Evolutionary conservation across 169 alveolate species (phyloP).

Genomic region (Cryptosporidium muris): DNA sequence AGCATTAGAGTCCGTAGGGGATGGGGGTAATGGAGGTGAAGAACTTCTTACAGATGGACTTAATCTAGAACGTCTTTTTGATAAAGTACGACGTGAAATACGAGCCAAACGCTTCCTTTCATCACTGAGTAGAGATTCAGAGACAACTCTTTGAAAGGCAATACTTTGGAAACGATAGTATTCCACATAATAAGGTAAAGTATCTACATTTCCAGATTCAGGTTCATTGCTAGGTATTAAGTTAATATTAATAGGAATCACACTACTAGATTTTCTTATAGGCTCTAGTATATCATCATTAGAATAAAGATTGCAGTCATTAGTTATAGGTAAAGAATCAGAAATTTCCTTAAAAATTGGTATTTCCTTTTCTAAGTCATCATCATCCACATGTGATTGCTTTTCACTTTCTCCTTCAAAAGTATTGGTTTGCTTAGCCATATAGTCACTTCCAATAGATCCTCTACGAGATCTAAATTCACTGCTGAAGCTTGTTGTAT

Average conservation of each 20-base stretch:
- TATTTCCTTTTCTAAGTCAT: slow-evolving; percentile 35
- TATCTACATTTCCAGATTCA: slow-evolving; percentile 10
- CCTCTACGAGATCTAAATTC: slow-evolving; percentile 72
- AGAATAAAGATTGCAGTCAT: background rate
- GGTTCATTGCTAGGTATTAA: slow-evolving; percentile 3
- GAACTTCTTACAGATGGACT: slow-evolving; percentile 70
- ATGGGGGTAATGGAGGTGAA: slow-evolving; percentile 52
- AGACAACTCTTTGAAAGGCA: slow-evolving; percentile 71
- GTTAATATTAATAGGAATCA: slow-evolving; percentile 20
- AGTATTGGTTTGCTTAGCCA: slow-evolving; percentile 4
- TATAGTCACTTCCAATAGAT: slow-evolving; percentile 57
- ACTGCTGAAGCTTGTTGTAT: slow-evolving; percentile 69
- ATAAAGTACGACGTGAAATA: slow-evolving; percentile 57
- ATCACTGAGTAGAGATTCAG: slow-evolving; percentile 57
- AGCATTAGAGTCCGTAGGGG: slow-evolving; percentile 56
- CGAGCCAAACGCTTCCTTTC: slow-evolving; percentile 71
- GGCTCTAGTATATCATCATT: too few relatives aligned
- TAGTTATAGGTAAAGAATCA: slow-evolving; percentile 22
- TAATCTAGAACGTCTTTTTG: slow-evolving; percentile 52
- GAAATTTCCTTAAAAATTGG: slow-evolving; percentile 27
- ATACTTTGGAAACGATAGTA: slow-evolving; percentile 70
- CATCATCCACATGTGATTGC: slow-evolving; percentile 15
- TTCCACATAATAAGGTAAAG: slow-evolving; percentile 57
- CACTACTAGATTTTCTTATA: background rate
- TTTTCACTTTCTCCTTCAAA: slow-evolving; percentile 43